Evolutionary conservation across 352 stramenopile genomes (phyloP), one percentile per base, ranked within the genome.

Genomic region (Thalassiosira ordinaria): DNA sequence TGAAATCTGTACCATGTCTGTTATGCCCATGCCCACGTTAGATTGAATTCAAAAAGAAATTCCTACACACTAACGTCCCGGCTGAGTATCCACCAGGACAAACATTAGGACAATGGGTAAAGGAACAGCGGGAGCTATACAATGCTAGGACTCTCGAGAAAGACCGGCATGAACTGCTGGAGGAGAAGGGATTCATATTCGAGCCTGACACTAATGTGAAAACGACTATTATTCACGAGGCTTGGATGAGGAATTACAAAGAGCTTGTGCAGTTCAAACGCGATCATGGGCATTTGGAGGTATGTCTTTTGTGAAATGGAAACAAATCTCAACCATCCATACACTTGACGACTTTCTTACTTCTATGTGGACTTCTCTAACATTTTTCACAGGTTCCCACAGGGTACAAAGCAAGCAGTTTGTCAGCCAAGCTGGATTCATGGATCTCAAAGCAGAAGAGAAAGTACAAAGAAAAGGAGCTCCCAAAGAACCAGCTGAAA

Each of bases 41-140:
- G 53, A 37, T 62, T 41, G 57, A 66, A 47, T 66, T 27, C 57
- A 66, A 66, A 53, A 51, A 53, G 57, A 29, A 18, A 31, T 13
- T 31, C 24, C 11, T 22, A 3, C 1, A 66, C 31, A 31, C 13
- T 9, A 27, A 66, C 16, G 57, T 66, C 11, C 20, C 57, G 11
- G 6, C 3, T 26, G 31, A 52, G 7, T 66, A 66, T 66, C 27
- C 9, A 20, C 13, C 5, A 14, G 57, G 33, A 66, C 1, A 66
- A 47, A 66, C 31, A 4, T 22, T 52, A 26, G 29, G 7, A 51
- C 57, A 66, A 27, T 66, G 57, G 57, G 57, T 51, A 24, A 9
- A 66, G 8, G 20, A 18, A 47, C 29, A 52, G 33, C 16, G 57
- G 31, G 22, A 47, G 4, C 2, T 27, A 1, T 66, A 66, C 57